Percentiles rank a stretch among this genome's conserved stretches.
phyloP scores from a whole-genome alignment of 2,329 filamentous ascomycete genomes.

The Neofusicoccum ribis region DNA sequence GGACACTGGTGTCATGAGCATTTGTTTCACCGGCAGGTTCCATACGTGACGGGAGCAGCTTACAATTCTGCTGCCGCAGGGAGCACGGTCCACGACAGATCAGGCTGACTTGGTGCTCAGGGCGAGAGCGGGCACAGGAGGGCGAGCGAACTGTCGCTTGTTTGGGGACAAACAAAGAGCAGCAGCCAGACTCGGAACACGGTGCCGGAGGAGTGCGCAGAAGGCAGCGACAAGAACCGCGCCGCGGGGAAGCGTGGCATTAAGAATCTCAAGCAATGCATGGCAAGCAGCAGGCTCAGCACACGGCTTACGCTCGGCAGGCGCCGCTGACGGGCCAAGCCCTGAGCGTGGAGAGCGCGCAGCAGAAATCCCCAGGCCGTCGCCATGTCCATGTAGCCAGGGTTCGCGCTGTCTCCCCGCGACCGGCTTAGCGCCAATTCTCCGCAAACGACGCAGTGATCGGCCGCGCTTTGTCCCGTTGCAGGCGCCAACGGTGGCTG shows the following conservation, averaged over 20 bases:
- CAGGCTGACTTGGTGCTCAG: not conserved
- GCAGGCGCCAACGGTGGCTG: not conserved
- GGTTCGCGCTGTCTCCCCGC: slow-evolving; percentile 10
- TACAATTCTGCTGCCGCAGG: slow-evolving; percentile 1
- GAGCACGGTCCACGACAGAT: not conserved
- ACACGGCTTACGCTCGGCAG: slow-evolving; percentile 16
- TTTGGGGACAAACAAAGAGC: not conserved
- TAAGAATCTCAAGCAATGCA: slow-evolving; percentile 19
- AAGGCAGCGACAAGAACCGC: not conserved
- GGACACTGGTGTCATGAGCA: not conserved
- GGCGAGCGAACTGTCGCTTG: not conserved
- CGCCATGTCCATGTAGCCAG: not conserved
- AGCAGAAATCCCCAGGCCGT: not conserved
- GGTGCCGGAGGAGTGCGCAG: not conserved
- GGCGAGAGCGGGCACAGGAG: not conserved
- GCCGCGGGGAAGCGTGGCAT: slow-evolving; percentile 11
- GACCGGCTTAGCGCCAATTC: slow-evolving; percentile 9
- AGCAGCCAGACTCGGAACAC: not conserved
- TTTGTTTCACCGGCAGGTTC: not conserved
- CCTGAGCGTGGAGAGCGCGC: not conserved
- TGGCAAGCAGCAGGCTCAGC: not conserved
- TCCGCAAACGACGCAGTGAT: slow-evolving; percentile 3
- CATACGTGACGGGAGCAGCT: not conserved
- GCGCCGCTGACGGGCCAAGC: slow-evolving; percentile 17
- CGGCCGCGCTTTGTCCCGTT: not conserved